These are phyloP conservation scores for Penicillium sp. DNA, from an alignment of 2,329 filamentous ascomycete genomes.

Conservation along the genomic window DNA sequence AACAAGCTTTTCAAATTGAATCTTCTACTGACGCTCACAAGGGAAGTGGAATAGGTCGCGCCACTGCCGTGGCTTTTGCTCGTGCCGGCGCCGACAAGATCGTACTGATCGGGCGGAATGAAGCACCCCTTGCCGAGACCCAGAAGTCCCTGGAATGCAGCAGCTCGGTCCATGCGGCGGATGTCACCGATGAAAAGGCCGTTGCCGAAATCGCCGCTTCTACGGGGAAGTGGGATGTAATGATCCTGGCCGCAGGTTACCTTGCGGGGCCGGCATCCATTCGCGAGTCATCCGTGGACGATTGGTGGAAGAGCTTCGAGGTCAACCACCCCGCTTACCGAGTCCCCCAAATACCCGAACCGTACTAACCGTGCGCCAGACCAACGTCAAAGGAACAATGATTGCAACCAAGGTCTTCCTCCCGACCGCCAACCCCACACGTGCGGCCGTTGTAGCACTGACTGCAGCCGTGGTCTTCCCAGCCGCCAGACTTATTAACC, in stretches of 20 bases:
- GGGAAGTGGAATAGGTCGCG: slow-evolving; percentile 12
- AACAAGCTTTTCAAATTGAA: background rate
- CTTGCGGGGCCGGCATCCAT: slow-evolving; percentile 6
- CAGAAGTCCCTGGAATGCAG: background rate
- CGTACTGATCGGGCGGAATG: slow-evolving; percentile 7
- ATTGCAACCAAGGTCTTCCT: slow-evolving; percentile 16
- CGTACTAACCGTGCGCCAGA: slow-evolving; percentile 4
- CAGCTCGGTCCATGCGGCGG: background rate
- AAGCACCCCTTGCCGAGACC: slow-evolving; percentile 1
- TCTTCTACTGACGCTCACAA: background rate
- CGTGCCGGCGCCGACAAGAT: slow-evolving; percentile 6
- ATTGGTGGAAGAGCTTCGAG: slow-evolving; percentile 25
- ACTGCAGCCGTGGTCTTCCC: slow-evolving; percentile 18
- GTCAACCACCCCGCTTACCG: slow-evolving; percentile 1
- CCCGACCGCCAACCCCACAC: slow-evolving; percentile 14
- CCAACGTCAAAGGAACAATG: slow-evolving; percentile 24
- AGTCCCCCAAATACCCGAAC: background rate
- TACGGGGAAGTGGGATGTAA: slow-evolving; percentile 18
- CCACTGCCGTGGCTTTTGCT: slow-evolving; percentile 9
- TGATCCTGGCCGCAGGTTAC: slow-evolving; percentile 26
- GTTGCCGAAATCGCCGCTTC: background rate
- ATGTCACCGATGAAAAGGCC: slow-evolving; percentile 6
- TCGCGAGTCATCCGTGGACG: slow-evolving; percentile 8
- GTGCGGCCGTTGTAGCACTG: slow-evolving; percentile 18
- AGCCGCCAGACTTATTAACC: slow-evolving; percentile 6